Base-by-base conservation (phyloP, 345 rosid genomes). In the Limnanthes douglasii region DNA sequence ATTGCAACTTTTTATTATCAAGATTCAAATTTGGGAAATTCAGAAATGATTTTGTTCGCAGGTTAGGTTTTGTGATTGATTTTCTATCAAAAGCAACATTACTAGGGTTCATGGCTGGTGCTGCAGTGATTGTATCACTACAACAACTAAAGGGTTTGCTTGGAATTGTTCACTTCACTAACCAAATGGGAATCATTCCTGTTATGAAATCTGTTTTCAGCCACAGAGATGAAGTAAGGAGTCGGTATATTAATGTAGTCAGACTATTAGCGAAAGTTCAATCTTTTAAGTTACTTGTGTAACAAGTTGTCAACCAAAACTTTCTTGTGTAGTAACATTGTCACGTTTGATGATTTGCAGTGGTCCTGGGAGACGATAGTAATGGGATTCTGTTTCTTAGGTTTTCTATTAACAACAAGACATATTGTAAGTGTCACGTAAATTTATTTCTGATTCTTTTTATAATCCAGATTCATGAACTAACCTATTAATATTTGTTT, bases 61-160 rank as follows among this genome's bases (percentile, higher is more conserved):
- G 99, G 76, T 63, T 92, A 35, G 99, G 99, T 4, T 92, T 92
- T 56, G 33, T 85, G 33, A 92, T 92, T 24, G 99, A 92, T 64
- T 92, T 92, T 49, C 74, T 92, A 14, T 92, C 99, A 20, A 85
- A 75, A 80, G 96, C 99, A 24, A 92, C 94, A 7, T 69, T 92
- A 35, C 45, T 78, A 18, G 99, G 99, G 41, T 92, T 92, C 68
- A 92, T 78, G 79, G 96, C 96, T 24, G 99, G 96, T 19, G 99
- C 96, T 21, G 99, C 99, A 15, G 55, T 92, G 24, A 85, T 92
- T 34, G 99, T 92, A n/a, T 75, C 94, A 8, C 62, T 92, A 39
- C 99, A 92, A 26, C 99, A 92, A 50, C 72, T 92, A 3, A 92
- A 92, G 44, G 96, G 96, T 30, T 63, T 92, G 60, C 83, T 92